Evolutionary conservation across 2,329 filamentous ascomycete genomes (phyloP), one percentile per base, ranked within the genome.

Genomic region (Fusarium redolens): DNA sequence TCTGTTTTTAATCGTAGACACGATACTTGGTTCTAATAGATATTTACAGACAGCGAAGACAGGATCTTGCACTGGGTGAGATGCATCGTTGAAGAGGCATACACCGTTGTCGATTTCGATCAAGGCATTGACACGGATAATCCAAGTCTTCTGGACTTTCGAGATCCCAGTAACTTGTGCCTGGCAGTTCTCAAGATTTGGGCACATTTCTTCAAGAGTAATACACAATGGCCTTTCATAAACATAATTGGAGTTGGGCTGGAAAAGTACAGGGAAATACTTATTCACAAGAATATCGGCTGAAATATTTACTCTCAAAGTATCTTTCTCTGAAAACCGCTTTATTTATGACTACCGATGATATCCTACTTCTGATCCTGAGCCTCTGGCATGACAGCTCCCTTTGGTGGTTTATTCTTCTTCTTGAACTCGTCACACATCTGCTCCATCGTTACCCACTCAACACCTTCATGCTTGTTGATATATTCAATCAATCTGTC

Each of bases 361-460:
- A 54, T 40, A 54, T 33, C 50, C 18, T 28, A 28, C 2, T 43
- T 43, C 14, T 57, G 17, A 1, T n/a, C 14, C 15, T 50, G 30
- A 20, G 43, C 5, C 14, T 43, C 44, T 0, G 63, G 65, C 40
- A 68, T 47, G 0, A 91, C 77, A 2, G 91, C 91, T 0, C 89
- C 91, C 58, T 84, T 80, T 0, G 89, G 86, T 0, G 89, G 85
- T 7, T 80, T 80, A 66, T 91, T 92, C 80, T 88, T 91, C 65
- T 84, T 86, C 83, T 93, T 94, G 80, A 94, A 94, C 41, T 93
- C 89, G 77, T 93, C 91, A 35, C 85, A 89, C 82, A 94, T 93
- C 78, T 92, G 86, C 75, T 89, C 91, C 85, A 94, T 92, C 0
- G 90, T 92, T 1, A 91, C 88, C 85, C 89, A 92, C 73, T 92